Evolutionary conservation across 306 rosid species (phyloP).

Genomic region (Medicago lupulina): DNA sequence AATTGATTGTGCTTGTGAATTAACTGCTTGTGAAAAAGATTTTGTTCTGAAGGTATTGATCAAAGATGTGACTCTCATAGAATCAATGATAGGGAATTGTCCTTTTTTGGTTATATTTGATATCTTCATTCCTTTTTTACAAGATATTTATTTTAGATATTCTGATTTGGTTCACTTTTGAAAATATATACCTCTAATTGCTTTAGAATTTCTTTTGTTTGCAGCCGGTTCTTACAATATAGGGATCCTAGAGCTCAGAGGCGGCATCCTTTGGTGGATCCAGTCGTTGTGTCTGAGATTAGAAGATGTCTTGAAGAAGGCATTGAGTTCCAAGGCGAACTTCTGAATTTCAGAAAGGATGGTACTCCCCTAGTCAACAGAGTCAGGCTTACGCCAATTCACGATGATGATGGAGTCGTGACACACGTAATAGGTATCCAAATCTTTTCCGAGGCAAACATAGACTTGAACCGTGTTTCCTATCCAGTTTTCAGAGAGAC

Average conservation of each 20-base stretch:
- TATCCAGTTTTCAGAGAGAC: slow-evolving; percentile 93
- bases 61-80: slow-evolving; percentile 37
- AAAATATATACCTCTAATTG: not conserved
- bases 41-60: slow-evolving; percentile 25
- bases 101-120: not conserved
- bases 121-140: slow-evolving; percentile 7
- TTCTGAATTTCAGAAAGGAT: slow-evolving; percentile 91
- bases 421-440: slow-evolving; percentile 93
- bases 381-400: slow-evolving; percentile 81
- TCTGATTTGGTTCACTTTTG: slow-evolving; percentile 15
- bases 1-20: slow-evolving; percentile 29
- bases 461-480: slow-evolving; percentile 75
- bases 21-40: not conserved
- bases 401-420: slow-evolving; percentile 81
- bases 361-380: slow-evolving; percentile 89
- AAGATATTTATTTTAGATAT: slow-evolving; percentile 19
- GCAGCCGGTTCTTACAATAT: slow-evolving; percentile 92
- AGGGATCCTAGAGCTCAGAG: slow-evolving; percentile 95
- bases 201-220: slow-evolving; percentile 43
- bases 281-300: slow-evolving; percentile 96
- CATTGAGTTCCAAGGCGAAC: slow-evolving; percentile 89
- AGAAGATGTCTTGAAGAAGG: slow-evolving; percentile 91
- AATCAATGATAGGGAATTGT: slow-evolving; percentile 19
- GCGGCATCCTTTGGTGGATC: slow-evolving; percentile 95
- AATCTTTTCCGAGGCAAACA: slow-evolving; percentile 81